Evolutionary conservation across 1,139 yeast species (phyloP), one percentile per base, ranked within the genome.

Genomic region (Blastobotrys elegans): DNA sequence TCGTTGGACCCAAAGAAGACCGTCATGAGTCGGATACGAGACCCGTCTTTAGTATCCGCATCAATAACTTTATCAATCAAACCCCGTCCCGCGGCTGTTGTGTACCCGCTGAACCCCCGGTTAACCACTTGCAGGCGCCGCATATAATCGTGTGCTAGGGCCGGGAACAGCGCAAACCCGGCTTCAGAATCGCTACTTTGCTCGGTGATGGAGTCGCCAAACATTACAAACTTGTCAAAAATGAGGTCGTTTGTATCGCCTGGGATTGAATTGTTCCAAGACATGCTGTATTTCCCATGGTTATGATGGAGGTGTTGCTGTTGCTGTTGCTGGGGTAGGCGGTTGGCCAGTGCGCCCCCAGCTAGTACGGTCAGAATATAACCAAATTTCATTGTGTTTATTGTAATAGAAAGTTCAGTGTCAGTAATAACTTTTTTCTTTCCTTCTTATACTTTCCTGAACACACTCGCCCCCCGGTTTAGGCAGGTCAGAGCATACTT

Each of bases 151-250:
- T 69, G 54, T 45, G 71, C 72, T 8, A 79, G 60, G 1, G 71
- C 75, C 0, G 80, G 72, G 1, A 76, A 76, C 8, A 74, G 60
- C 0, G 71, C 69, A 58, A 71, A 77, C 4, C 74, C 75, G 13
- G 42, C 27, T 6, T 22, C 46, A 29, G 53, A 71, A 44, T 62
- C 61, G 56, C 59, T 71, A 39, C 75, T 57, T 49, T 57, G 68
- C 57, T 80, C 75, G 6, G 84, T 79, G 50, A 80, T 75, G 3
- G 85, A 79, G 60, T 80, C 86, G 2, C 85, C 85, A 61, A 80
- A 77, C 52, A 80, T 64, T 3, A 80, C 58, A 45, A 79, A 66
- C 51, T 76, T 77, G 37, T 70, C 55, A 17, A 2, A 4, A 18
- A 34, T 4, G 10, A 34, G 26, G 24, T 34, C 38, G 24, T 34